phyloP scores from a whole-genome alignment of 495 filamentous ascomycete genomes.

The Schizothecium vesticola region DNA sequence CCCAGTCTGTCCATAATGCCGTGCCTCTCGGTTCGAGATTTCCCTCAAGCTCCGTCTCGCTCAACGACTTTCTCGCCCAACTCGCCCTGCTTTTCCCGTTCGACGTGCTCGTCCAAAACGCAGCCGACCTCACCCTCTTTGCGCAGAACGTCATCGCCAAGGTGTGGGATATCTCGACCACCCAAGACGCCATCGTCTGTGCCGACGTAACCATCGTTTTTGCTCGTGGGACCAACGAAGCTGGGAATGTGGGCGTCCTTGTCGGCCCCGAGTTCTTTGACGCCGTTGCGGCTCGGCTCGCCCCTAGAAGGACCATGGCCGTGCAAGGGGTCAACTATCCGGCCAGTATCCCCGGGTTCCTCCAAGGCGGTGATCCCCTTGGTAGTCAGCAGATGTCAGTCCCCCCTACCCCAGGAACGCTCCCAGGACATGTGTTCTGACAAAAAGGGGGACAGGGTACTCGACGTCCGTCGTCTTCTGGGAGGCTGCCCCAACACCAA shows the following conservation, averaged over 20 bases:
- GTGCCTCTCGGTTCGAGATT: neutral
- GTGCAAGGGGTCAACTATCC: conserved; percentile 55
- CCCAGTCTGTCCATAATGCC: neutral
- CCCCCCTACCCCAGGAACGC: neutral
- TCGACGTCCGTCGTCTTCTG: conserved; percentile 42
- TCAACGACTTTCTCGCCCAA: neutral
- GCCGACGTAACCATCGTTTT: conserved; percentile 52
- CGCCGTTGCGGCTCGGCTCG: conserved; percentile 28
- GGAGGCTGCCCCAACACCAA: conserved; percentile 54
- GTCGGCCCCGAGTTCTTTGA: conserved; percentile 51
- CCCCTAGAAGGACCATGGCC: conserved; percentile 38
- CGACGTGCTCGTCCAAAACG: neutral
- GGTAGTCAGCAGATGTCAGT: conserved; percentile 36
- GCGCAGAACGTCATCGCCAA: neutral
- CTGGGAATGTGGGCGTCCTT: conserved; percentile 53
- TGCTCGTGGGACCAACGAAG: conserved; percentile 52
- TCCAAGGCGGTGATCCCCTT: conserved; percentile 38
- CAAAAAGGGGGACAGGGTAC: conserved; percentile 34
- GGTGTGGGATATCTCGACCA: neutral
- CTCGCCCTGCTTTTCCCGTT: neutral
- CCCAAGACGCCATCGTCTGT: conserved; percentile 23
- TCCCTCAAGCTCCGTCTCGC: neutral
- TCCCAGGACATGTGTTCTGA: neutral
- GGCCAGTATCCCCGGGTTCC: conserved; percentile 38
- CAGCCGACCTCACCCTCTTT: neutral